Evolutionary conservation across 2,329 filamentous ascomycete genomes (phyloP).

Genomic region (Clarireedia paspali): DNA sequence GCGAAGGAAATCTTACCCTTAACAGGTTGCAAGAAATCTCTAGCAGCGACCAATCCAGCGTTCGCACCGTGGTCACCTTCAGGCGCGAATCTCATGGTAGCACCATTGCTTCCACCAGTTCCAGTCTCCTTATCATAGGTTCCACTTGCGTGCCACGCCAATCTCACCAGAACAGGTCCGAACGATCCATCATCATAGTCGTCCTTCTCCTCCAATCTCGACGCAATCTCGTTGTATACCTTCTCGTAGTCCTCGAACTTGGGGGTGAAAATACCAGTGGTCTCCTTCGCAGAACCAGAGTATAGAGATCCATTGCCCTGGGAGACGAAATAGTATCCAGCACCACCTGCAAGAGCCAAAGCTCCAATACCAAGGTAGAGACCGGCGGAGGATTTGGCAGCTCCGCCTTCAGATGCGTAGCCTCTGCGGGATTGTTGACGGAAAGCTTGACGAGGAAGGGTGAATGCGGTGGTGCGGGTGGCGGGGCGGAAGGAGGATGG

Average conservation of each 20-base stretch:
- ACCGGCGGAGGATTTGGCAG: constrained; percentile 47
- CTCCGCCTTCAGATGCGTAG: constrained; percentile 61
- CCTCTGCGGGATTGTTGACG: constrained; percentile 68
- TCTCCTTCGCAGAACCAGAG: constrained; percentile 32
- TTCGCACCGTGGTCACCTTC: constrained; percentile 91
- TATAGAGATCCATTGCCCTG: constrained; percentile 39
- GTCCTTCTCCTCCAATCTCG: constrained; percentile 75
- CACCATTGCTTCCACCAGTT: constrained; percentile 91
- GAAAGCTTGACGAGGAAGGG: constrained; percentile 58
- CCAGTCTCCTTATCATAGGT: constrained; percentile 84
- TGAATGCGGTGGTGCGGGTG: constrained; percentile 49
- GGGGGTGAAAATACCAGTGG: constrained; percentile 55
- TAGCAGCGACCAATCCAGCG: constrained; percentile 76
- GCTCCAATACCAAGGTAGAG: constrained; percentile 52
- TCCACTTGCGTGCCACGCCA: constrained; percentile 91
- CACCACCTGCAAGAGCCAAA: constrained; percentile 52
- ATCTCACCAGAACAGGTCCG: constrained; percentile 79
- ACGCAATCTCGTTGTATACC: constrained; percentile 84
- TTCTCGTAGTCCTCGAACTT: constrained; percentile 87
- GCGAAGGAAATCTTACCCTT: constrained; percentile 51
- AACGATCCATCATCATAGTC: constrained; percentile 97
- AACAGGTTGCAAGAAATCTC: constrained; percentile 87
- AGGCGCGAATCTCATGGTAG: constrained; percentile 91
- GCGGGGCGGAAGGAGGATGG: constrained; percentile 43
- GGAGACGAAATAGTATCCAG: constrained; percentile 58